Conservation (phyloP, 176 grass and related monocot genomes). For the Phyllostachys edulis region DNA sequence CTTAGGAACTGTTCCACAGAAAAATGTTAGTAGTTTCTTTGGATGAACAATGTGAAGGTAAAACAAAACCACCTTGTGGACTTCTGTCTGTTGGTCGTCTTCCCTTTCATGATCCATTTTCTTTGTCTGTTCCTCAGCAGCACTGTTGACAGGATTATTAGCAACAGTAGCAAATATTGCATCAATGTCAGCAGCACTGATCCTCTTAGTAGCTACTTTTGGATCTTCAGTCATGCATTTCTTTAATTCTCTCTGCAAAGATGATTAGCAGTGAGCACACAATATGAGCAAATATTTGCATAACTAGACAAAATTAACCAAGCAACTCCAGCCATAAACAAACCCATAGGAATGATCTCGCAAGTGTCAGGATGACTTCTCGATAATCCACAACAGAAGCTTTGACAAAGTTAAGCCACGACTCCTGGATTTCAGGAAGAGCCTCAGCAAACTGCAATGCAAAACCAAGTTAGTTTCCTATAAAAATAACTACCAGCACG, state of each 20-base stretch:
- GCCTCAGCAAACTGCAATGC: constrained; percentile 23
- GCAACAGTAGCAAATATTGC: constrained; percentile 2
- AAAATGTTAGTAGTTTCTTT: neutral
- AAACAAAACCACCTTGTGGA: neutral
- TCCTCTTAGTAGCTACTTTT: neutral
- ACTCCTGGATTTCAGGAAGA: constrained; percentile 23
- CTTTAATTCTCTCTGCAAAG: constrained; percentile 30
- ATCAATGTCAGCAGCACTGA: constrained; percentile 40
- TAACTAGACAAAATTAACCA: neutral
- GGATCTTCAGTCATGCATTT: constrained; percentile 39
- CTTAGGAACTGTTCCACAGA: neutral
- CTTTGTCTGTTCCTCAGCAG: neutral
- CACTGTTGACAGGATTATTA: neutral
- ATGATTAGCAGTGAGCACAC: neutral
- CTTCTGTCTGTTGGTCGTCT: neutral
- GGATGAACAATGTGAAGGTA: neutral
- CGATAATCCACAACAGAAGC: constrained; percentile 27
- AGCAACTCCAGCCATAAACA: constrained; percentile 3
- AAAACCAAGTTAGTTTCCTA: neutral
- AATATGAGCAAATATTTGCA: constrained; percentile 7
- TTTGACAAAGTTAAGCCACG: constrained; percentile 29
- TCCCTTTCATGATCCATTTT: neutral
- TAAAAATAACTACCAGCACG: neutral
- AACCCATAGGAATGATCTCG: constrained; percentile 40
- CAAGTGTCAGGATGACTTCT: constrained; percentile 3